These are phyloP conservation scores for Hypoxylon sp. DNA, from an alignment of 2,329 filamentous ascomycete species.

Conservation along the genomic window DNA sequence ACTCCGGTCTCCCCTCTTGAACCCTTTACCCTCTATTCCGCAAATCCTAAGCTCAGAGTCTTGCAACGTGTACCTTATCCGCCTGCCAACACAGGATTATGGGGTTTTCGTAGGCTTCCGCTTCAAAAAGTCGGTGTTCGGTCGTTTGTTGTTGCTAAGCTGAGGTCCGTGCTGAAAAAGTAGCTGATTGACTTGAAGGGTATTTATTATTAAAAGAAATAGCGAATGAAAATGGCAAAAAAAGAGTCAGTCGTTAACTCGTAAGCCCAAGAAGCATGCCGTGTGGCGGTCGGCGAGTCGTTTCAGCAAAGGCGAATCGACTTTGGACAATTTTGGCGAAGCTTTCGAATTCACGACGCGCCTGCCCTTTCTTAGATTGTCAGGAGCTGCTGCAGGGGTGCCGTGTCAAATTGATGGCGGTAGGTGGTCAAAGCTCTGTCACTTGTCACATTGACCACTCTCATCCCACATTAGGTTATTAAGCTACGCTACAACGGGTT, in stretches of 20 bases:
- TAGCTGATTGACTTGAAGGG: constrained; percentile 1
- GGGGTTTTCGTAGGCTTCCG: neutral
- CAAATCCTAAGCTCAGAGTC: constrained; percentile 4
- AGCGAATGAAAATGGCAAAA: constrained; percentile 22
- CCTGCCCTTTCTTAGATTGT: constrained; percentile 46
- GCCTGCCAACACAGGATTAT: neutral
- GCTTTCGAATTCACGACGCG: constrained; percentile 49
- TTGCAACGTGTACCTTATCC: constrained; percentile 1
- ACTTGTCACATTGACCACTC: constrained; percentile 23
- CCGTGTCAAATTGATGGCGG: constrained; percentile 17
- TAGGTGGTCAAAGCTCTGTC: constrained; percentile 8
- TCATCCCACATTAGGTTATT: neutral
- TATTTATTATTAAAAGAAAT: constrained; percentile 28
- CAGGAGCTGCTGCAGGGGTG: constrained; percentile 48
- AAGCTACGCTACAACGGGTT: neutral
- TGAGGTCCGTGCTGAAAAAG: constrained; percentile 10
- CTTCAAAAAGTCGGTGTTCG: constrained; percentile 21
- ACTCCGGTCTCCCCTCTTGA: constrained; percentile 37
- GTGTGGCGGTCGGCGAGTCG: constrained; percentile 3
- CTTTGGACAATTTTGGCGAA: constrained; percentile 40
- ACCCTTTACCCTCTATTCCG: constrained; percentile 30
- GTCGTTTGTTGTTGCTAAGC: constrained; percentile 23
- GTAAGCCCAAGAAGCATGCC: constrained; percentile 37
- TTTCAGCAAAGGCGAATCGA: constrained; percentile 17
- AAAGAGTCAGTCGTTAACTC: constrained; percentile 29